A percentile compares a stretch with the other conserved stretches of the same genome.
Evolutionary conservation across 768 basidiomycete genomes (phyloP).

Genomic region (Trametes cingulata): DNA sequence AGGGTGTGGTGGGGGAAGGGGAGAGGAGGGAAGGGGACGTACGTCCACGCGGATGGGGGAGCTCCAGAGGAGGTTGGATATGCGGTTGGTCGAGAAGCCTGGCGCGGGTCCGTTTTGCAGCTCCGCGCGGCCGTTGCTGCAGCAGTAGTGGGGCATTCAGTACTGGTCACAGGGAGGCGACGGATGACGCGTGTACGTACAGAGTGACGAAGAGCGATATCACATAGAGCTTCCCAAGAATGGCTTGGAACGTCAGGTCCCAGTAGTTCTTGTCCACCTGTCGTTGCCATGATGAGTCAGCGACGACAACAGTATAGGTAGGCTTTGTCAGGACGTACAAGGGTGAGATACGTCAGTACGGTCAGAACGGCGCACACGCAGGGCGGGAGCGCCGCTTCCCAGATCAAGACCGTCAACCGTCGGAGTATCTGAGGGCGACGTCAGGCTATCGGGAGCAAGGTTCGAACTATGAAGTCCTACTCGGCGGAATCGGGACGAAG

Average conservation of each 20-base stretch:
- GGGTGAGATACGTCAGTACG: constrained; percentile 22
- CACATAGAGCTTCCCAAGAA: constrained; percentile 34
- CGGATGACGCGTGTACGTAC: constrained; percentile 14
- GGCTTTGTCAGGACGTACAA: constrained; percentile 10
- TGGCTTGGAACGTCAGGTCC: constrained; percentile 29
- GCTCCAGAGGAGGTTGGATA: constrained; percentile 13
- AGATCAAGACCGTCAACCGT: constrained; percentile 25
- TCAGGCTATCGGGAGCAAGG: neutral
- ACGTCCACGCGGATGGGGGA: constrained; percentile 18
- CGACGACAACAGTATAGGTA: neutral
- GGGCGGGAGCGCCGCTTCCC: constrained; percentile 33
- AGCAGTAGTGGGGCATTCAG: neutral
- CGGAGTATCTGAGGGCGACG: constrained; percentile 16
- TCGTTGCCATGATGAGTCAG: neutral
- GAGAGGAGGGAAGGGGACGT: neutral
- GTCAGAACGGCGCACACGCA: constrained; percentile 29
- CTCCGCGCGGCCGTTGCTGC: constrained; percentile 17
- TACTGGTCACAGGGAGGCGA: neutral
- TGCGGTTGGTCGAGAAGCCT: constrained; percentile 8
- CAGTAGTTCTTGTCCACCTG: constrained; percentile 27
- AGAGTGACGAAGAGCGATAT: constrained; percentile 33
- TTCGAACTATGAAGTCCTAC: neutral
- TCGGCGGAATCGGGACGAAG: constrained; percentile 24
- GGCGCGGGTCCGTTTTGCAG: constrained; percentile 15
- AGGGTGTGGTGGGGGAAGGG: too few species aligned